Conservation (phyloP, 768 basidiomycete species). For the Panaeolus cyanescens region DNA sequence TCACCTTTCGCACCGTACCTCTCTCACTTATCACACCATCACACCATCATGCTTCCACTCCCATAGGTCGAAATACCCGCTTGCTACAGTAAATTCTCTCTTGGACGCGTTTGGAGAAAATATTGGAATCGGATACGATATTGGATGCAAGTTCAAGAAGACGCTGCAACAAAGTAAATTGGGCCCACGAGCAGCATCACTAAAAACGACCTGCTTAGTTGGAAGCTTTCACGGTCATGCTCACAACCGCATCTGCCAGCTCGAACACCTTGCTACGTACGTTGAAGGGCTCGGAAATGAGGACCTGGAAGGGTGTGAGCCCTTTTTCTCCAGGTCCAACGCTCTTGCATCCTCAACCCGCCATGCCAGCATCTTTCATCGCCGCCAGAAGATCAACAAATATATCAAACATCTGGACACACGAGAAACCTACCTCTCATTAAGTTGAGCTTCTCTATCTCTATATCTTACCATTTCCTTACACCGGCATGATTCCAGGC, state of each 20-base stretch:
- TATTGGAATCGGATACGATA: slow-evolving; percentile 27
- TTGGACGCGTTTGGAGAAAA: slow-evolving; percentile 17
- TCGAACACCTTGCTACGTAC: slow-evolving; percentile 19
- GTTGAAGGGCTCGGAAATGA: slow-evolving; percentile 21
- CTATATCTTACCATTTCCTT: no score
- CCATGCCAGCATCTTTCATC: slow-evolving; percentile 7
- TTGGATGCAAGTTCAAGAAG: slow-evolving; percentile 24
- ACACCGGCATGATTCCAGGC: no score
- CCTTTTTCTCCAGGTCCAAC: slow-evolving; percentile 23
- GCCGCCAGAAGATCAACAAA: not conserved
- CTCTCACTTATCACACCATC: not conserved
- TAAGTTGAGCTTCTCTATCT: no score
- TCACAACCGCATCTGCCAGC: slow-evolving; percentile 29
- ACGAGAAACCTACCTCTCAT: no score
- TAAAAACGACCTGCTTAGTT: slow-evolving; percentile 11
- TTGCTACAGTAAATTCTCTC: slow-evolving; percentile 19
- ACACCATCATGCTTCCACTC: not conserved
- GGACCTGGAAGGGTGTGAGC: slow-evolving; percentile 27
- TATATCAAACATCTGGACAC: slow-evolving; percentile 7
- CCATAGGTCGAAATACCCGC: slow-evolving; percentile 24
- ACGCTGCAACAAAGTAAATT: slow-evolving; percentile 22
- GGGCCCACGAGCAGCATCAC: slow-evolving; percentile 3
- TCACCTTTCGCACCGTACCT: not conserved
- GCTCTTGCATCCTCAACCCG: slow-evolving; percentile 13
- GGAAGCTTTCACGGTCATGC: slow-evolving; percentile 29